These are phyloP conservation scores for Alisma plantagoaquatica DNA, from an alignment of 106 monocot genomes.

Conservation along the genomic window DNA sequence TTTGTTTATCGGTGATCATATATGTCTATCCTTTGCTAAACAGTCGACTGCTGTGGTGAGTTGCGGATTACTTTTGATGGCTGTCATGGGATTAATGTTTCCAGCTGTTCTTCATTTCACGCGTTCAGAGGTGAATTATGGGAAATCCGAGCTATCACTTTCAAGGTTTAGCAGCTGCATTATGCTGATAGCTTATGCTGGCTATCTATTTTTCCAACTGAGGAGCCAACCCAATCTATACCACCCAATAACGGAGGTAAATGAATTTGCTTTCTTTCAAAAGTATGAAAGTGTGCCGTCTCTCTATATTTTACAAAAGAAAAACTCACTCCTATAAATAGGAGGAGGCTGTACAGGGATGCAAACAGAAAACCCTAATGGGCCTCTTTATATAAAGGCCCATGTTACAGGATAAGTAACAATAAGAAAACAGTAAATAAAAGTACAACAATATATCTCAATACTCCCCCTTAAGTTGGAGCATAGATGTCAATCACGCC, in stretches of 20 bases:
- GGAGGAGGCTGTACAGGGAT: too few relatives aligned
- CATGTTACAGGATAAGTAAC: too few relatives aligned
- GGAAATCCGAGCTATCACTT: constrained; percentile 85
- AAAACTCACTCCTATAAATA: too few relatives aligned
- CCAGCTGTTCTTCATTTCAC: constrained; percentile 98
- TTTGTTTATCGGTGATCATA: not conserved
- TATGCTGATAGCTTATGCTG: constrained; percentile 93
- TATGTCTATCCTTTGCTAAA: constrained; percentile 11
- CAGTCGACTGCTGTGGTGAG: constrained; percentile 93
- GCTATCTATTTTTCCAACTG: constrained; percentile 87
- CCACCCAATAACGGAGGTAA: constrained; percentile 54
- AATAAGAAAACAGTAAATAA: too few relatives aligned
- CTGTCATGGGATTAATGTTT: constrained; percentile 89
- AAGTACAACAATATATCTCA: too few relatives aligned
- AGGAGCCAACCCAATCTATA: constrained; percentile 64
- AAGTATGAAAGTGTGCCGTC: too few relatives aligned
- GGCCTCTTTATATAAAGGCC: too few relatives aligned
- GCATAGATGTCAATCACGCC: too few relatives aligned
- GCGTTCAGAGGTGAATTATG: constrained; percentile 91
- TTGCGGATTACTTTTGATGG: constrained; percentile 92
- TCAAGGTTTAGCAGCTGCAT: constrained; percentile 96
- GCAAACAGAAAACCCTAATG: too few relatives aligned
- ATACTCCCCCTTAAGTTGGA: too few relatives aligned
- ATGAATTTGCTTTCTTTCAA: constrained; percentile 10
- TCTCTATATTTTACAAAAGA: too few relatives aligned